A percentile compares a stretch with the other conserved stretches of the same genome.
Conservation (phyloP, 495 filamentous ascomycete species). For the Talaromyces adpressus region DNA sequence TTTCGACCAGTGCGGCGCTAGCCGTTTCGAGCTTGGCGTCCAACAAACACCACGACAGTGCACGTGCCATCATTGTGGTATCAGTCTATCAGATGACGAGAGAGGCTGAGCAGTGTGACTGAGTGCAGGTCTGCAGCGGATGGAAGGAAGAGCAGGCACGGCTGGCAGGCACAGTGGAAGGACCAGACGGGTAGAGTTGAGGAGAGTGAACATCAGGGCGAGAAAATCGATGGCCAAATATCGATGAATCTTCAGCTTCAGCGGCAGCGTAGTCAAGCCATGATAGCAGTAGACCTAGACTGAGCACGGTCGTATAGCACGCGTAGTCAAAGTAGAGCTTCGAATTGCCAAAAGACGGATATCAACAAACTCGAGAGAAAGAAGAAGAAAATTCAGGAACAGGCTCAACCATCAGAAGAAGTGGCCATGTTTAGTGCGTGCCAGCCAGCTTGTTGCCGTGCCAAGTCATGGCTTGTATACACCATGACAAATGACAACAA, state of each 20-base stretch:
- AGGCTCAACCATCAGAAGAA: neutral
- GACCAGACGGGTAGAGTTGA: neutral
- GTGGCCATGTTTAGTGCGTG: neutral
- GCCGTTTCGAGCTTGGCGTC: neutral
- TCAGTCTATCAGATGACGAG: neutral
- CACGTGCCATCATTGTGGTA: constrained; percentile 1
- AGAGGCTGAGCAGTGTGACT: neutral
- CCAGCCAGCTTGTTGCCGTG: neutral
- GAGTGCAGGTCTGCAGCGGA: neutral
- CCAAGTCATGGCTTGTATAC: neutral
- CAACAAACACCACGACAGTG: neutral
- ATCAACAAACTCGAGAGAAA: neutral
- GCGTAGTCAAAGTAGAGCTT: neutral
- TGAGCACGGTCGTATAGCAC: neutral
- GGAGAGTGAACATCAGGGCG: neutral
- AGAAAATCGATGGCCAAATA: neutral
- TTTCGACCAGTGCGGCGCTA: neutral
- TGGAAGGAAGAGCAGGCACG: neutral
- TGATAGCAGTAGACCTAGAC: neutral
- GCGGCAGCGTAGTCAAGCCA: neutral
- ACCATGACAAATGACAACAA: neutral
- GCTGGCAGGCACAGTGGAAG: neutral
- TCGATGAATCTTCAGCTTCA: neutral
- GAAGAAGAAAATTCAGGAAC: constrained; percentile 1
- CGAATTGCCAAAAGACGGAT: neutral